These are phyloP conservation scores for Myxozyma udenii DNA, from an alignment of 805 yeast species.

Conservation along the genomic window DNA sequence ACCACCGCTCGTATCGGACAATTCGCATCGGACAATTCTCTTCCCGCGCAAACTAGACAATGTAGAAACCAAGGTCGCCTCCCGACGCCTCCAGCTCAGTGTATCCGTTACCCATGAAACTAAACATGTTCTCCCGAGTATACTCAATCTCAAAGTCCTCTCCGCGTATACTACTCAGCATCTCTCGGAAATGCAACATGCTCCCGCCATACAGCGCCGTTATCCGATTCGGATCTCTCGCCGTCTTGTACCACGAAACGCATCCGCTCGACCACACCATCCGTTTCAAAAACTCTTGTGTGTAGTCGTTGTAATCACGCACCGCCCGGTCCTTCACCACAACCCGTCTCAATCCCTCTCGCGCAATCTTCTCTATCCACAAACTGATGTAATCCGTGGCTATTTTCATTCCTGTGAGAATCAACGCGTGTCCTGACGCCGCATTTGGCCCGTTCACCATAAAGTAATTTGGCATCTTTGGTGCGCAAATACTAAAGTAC, in stretches of 20 bases:
- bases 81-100: conserved; percentile 8
- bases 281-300: conserved; percentile 15
- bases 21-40: too few relatives aligned
- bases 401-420: conserved; percentile 17
- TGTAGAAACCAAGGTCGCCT: conserved; percentile 5
- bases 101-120: conserved; percentile 20
- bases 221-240: conserved; percentile 11
- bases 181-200: conserved; percentile 14
- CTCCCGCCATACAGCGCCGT: conserved; percentile 27
- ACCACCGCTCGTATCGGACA: too few relatives aligned
- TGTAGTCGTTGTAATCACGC: conserved; percentile 6
- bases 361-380: conserved; percentile 19
- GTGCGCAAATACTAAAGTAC: conserved; percentile 24
- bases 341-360: conserved; percentile 13
- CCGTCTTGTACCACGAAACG: conserved; percentile 21
- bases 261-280: conserved; percentile 18
- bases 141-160: conserved; percentile 25
- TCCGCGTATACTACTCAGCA: conserved; percentile 21
- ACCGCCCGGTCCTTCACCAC: conserved; percentile 14
- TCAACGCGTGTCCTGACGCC: conserved; percentile 17
- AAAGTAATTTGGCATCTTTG: conserved; percentile 29
- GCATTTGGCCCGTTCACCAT: conserved; percentile 27
- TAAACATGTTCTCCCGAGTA: conserved; percentile 4
- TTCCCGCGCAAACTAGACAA: too few relatives aligned
- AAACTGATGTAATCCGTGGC: conserved; percentile 12